Base-by-base conservation (phyloP, 306 rosid genomes). In the Lithocarpus polystachyus region DNA sequence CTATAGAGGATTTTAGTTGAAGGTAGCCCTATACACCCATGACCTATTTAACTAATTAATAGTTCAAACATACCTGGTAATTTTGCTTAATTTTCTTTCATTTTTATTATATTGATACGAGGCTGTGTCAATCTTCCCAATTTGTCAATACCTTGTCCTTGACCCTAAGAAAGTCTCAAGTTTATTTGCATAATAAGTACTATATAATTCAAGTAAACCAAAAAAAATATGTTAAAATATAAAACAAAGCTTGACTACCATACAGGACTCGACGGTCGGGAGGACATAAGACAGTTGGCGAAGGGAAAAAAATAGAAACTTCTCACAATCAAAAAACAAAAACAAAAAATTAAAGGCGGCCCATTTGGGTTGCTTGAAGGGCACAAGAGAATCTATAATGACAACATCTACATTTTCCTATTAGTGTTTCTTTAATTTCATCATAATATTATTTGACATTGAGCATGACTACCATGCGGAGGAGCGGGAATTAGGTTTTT, bases 1-100 rank as follows among this genome's bases (percentile, higher is more conserved):
- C 61, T 54, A 64, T 22, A 45, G 5, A 62, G 26, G 43, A 57
- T 56, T 65, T 26, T 28, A 69, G 40, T 40, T 14, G 72, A 79
- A 52, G 24, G 13, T 24, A 22, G 71, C 33, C 51, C 67, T 45
- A 56, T 35, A 68, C 20, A 54, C 43, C 43, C 43, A 37, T 37
- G 43, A 37, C 69, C 55, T 28, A 74, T 60, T 69, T 62, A 74
- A 75, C 51, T 56, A 72, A 62, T 56, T n/a, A 65, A 33, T 13
- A 61, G 13, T 56, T 68, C 29, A 75, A 76, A 71, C 56, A 7
- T 77, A 79, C 77, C 6, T 64, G 65, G 19, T 6, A 22, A 18
- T 17, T 65, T 65, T 45, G 65, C 64, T 23, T 64, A 37, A 22
- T 70, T 19, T 31, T 24, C 43, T 37, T 73, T 28, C 28, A 55